Evolutionary conservation across 2,329 filamentous ascomycete species (phyloP).

Genomic region (Apiospora koreana): DNA sequence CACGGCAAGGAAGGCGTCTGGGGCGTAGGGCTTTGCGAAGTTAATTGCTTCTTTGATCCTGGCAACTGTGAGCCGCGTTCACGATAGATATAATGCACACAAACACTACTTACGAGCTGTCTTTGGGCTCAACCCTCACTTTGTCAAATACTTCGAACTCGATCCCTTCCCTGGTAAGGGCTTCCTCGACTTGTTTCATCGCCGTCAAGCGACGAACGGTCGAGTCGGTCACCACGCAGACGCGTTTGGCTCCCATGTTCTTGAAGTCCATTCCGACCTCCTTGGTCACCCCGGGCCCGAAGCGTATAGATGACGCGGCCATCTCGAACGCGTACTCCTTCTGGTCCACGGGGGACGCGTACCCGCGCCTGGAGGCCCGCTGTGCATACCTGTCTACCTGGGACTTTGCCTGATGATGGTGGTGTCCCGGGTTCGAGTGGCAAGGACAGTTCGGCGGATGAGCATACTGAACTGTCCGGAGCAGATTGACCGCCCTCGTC

Average conservation of each 20-base stretch:
- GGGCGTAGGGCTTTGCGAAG: slow-evolving; percentile 76
- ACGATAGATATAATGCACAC: background rate
- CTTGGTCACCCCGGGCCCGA: slow-evolving; percentile 88
- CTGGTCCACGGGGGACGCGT: slow-evolving; percentile 75
- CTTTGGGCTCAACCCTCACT: slow-evolving; percentile 88
- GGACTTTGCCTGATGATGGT: slow-evolving; percentile 59
- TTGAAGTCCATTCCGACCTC: slow-evolving; percentile 98
- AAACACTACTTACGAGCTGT: slow-evolving; percentile 68
- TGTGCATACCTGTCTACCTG: slow-evolving; percentile 38
- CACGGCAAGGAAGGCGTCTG: slow-evolving; percentile 91
- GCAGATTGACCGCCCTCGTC: slow-evolving; percentile 67
- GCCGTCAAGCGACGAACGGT: slow-evolving; percentile 82
- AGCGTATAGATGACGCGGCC: slow-evolving; percentile 92
- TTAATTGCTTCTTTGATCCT: slow-evolving; percentile 88
- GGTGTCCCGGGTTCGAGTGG: slow-evolving; percentile 80
- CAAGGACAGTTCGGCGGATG: slow-evolving; percentile 90
- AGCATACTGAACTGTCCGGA: slow-evolving; percentile 88
- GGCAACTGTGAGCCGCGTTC: background rate
- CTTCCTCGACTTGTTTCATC: slow-evolving; percentile 87
- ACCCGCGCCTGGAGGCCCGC: slow-evolving; percentile 47
- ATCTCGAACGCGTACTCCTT: slow-evolving; percentile 99
- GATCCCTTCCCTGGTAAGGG: slow-evolving; percentile 75
- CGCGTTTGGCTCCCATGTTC: slow-evolving; percentile 84
- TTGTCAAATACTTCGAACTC: slow-evolving; percentile 79
- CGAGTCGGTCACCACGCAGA: slow-evolving; percentile 88